phyloP scores from a whole-genome alignment of 306 rosid species.

The Prunus armeniaca region DNA sequence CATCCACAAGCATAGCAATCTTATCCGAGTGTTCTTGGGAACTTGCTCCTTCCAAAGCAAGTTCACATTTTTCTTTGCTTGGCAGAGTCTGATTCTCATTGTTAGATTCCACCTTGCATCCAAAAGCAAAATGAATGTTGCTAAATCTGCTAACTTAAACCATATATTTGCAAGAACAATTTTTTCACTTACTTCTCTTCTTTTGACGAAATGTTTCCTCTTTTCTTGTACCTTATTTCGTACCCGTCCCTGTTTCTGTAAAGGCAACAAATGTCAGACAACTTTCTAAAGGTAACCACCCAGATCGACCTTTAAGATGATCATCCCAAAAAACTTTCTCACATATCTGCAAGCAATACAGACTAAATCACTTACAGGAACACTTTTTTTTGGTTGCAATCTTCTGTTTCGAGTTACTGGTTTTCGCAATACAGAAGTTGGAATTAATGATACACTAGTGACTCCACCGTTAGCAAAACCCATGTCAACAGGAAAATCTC shows the following conservation, averaged over 20 bases:
- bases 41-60: slow-evolving; percentile 49
- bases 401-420: slow-evolving; percentile 34
- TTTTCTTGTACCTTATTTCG: slow-evolving; percentile 51
- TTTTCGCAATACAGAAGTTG: slow-evolving; percentile 33
- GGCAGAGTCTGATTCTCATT: slow-evolving; percentile 36
- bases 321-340: neutral
- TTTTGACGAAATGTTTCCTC: slow-evolving; percentile 46
- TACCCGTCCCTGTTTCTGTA: slow-evolving; percentile 55
- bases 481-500: slow-evolving; percentile 50
- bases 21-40: slow-evolving; percentile 43
- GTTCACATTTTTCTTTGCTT: slow-evolving; percentile 55
- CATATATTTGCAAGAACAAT: slow-evolving; percentile 12
- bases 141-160: slow-evolving; percentile 19
- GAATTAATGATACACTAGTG: slow-evolving; percentile 20
- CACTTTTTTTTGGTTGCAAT: slow-evolving; percentile 32
- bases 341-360: slow-evolving; percentile 10
- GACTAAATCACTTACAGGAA: slow-evolving; percentile 43
- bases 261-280: slow-evolving; percentile 26
- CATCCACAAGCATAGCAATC: slow-evolving; percentile 67
- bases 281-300: slow-evolving; percentile 12
- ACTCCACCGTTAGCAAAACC: slow-evolving; percentile 38
- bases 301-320: slow-evolving; percentile 20
- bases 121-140: slow-evolving; percentile 24
- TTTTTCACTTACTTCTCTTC: slow-evolving; percentile 47
- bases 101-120: slow-evolving; percentile 52